Percentiles rank a stretch among this genome's conserved stretches.
Evolutionary conservation across 1,284 basidiomycete genomes (phyloP).

Genomic region (Marasmius oreades): DNA sequence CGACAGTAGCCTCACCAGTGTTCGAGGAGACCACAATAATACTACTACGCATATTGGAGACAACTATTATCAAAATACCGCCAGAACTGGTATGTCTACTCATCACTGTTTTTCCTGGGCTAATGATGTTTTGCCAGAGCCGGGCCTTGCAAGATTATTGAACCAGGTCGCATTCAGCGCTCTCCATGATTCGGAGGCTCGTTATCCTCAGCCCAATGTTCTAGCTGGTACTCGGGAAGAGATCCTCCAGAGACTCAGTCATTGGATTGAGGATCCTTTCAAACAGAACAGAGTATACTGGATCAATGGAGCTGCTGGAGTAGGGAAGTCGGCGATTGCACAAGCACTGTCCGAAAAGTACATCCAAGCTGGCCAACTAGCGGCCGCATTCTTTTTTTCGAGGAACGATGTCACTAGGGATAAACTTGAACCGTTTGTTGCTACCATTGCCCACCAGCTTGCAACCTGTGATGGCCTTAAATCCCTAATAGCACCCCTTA

Average conservation of each 20-base stretch:
- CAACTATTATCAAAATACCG: background rate
- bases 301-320: background rate
- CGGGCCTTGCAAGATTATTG: background rate
- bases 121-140: background rate
- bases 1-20: background rate
- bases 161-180: background rate
- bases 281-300: background rate
- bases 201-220: background rate
- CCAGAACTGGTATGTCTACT: background rate
- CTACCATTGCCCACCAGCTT: background rate
- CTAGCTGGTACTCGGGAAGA: background rate
- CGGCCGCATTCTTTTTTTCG: background rate
- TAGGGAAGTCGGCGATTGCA: background rate
- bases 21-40: background rate
- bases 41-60: background rate
- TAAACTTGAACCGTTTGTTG: background rate
- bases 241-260: background rate
- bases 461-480: background rate
- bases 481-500: background rate
- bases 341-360: background rate
- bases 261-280: background rate
- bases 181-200: background rate
- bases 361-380: background rate
- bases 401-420: background rate
- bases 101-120: too few species aligned